Evolutionary conservation across 805 yeast genomes (phyloP), one percentile per base, ranked within the genome.

Genomic region (Lipomyces sp.): DNA sequence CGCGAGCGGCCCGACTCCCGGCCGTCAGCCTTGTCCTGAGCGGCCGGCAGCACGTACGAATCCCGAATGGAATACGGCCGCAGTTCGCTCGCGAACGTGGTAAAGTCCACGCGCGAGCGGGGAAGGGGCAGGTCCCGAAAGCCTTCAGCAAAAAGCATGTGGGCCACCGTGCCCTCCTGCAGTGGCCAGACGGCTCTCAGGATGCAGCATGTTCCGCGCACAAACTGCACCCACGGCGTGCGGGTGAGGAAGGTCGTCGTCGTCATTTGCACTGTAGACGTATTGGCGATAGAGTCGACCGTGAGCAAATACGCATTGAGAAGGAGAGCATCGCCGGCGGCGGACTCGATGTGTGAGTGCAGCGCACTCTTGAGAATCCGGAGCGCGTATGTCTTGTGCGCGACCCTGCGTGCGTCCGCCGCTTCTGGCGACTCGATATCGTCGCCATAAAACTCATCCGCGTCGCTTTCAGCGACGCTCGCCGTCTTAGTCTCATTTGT

Each of bases 131-230:
- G 71, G 67, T 90, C 97, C 45, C 95, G 85, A 49, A 91, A 71
- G 63, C 89, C 97, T 11, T 87, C 90, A n/a, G 91, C 83, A 37
- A 86, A 83, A 57, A 84, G 75, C 57, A 81, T 76, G 62, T 80
- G 78, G 64, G 83, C 83, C 47, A 84, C 68, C 2, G 88, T 83
- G 13, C 76, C 74, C 40, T 80, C 82, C 40, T 83, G 82, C 43
- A 89, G 71, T 3, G 96, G 96, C 89, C 96, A 88, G n/a, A 90
- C 96, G 0, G 96, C 95, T 1, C 96, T 86, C 44, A 91, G 73
- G 47, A 91, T 91, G 0, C 97, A 90, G 4, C 96, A 96, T 0
- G 97, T 96, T 29, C 97, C 98, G 61, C 93, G 86, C 11, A 91
- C 96, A 63, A 91, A 97, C 73, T 87, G 93, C 49, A 91, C 82